Conservation (phyloP, 306 rosid genomes). For the Arachis stenosperma region DNA sequence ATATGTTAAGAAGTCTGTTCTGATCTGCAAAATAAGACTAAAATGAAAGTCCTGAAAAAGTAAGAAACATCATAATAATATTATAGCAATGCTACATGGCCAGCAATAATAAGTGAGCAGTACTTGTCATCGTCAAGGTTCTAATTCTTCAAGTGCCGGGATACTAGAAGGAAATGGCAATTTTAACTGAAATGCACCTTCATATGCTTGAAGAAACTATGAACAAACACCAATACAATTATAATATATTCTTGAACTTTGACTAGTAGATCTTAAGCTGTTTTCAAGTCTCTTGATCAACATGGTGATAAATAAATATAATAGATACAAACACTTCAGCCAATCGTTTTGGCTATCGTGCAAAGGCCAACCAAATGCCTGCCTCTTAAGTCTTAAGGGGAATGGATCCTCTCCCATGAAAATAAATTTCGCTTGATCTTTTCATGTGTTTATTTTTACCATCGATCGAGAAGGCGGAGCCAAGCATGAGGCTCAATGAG, state of each 20-base stretch:
- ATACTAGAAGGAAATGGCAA: slow-evolving; percentile 14
- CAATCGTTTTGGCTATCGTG: slow-evolving; percentile 1
- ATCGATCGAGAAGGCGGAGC: too few species aligned
- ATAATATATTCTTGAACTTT: not conserved
- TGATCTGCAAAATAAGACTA: slow-evolving; percentile 56
- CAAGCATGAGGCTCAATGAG: too few species aligned
- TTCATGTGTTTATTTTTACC: too few species aligned
- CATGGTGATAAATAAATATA: slow-evolving; percentile 12
- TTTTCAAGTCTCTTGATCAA: slow-evolving; percentile 7
- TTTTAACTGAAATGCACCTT: not conserved
- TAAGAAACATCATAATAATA: slow-evolving; percentile 14
- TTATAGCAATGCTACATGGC: too few species aligned
- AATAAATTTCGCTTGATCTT: too few species aligned
- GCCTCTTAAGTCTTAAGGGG: too few species aligned
- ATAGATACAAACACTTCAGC: slow-evolving; percentile 16
- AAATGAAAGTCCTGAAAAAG: slow-evolving; percentile 25
- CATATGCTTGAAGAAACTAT: slow-evolving; percentile 10
- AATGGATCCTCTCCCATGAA: too few species aligned
- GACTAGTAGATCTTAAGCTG: slow-evolving; percentile 3
- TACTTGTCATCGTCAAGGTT: slow-evolving; percentile 12
- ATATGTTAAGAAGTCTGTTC: slow-evolving; percentile 66
- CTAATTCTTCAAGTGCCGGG: slow-evolving; percentile 12
- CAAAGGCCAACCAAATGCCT: not conserved
- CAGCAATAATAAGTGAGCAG: not conserved
- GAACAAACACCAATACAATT: slow-evolving; percentile 7